Conservation (phyloP, 2,329 filamentous ascomycete species). For the Alternaria brassicicola region DNA sequence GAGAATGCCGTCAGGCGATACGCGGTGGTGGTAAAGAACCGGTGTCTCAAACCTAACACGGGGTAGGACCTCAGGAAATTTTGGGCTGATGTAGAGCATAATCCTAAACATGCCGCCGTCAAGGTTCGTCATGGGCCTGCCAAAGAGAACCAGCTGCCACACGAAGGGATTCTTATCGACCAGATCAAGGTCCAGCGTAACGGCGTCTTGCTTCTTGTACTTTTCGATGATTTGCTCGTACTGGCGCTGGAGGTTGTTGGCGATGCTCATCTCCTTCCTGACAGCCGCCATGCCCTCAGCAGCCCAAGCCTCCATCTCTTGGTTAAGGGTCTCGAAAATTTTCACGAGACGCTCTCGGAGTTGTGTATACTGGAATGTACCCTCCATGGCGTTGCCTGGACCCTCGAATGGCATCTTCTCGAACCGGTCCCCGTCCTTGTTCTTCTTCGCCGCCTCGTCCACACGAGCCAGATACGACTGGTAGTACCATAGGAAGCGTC, state of each 20-base stretch:
- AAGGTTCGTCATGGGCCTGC: slow-evolving; percentile 88
- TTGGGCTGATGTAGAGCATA: slow-evolving; percentile 77
- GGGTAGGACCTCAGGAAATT: slow-evolving; percentile 87
- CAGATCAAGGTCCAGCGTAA: slow-evolving; percentile 76
- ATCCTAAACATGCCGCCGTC: slow-evolving; percentile 87
- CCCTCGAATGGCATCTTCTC: slow-evolving; percentile 88
- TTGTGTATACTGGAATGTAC: slow-evolving; percentile 79
- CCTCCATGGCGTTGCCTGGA: slow-evolving; percentile 78
- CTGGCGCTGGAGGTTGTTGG: slow-evolving; percentile 81
- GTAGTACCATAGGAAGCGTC: slow-evolving; percentile 94
- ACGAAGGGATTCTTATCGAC: slow-evolving; percentile 85
- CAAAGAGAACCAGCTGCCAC: slow-evolving; percentile 89
- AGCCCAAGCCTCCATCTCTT: slow-evolving; percentile 75
- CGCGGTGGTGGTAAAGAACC: slow-evolving; percentile 81
- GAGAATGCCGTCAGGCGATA: slow-evolving; percentile 78
- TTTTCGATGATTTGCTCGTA: slow-evolving; percentile 80
- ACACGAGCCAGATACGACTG: slow-evolving; percentile 81
- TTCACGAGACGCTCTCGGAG: slow-evolving; percentile 71
- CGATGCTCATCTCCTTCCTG: slow-evolving; percentile 72
- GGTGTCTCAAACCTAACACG: slow-evolving; percentile 79
- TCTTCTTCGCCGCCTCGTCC: slow-evolving; percentile 65
- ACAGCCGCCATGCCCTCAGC: slow-evolving; percentile 68
- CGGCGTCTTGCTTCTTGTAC: slow-evolving; percentile 72
- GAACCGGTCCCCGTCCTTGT: slow-evolving; percentile 70
- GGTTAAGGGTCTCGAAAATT: slow-evolving; percentile 73